These are phyloP conservation scores for Phytopythium delawarense DNA, from an alignment of 352 stramenopile genomes.

Conservation along the genomic window DNA sequence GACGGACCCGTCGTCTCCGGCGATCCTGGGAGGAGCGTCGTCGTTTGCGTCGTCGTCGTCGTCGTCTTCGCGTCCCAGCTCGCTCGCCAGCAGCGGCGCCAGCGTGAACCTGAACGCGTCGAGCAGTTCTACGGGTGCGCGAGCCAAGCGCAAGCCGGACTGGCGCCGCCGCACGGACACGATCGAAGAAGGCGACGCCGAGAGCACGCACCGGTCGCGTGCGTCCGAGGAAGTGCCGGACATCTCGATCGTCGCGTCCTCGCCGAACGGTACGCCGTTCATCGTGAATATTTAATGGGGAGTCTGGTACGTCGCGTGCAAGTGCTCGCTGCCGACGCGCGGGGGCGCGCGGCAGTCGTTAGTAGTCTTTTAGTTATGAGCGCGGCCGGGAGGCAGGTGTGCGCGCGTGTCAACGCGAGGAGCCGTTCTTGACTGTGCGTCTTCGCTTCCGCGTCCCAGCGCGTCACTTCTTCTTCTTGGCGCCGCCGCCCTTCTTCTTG, in stretches of 20 bases:
- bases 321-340: background rate
- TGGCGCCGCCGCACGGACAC: conserved; percentile 35
- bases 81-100: conserved; percentile 16
- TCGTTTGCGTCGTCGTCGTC: conserved; percentile 14
- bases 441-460: no score
- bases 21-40: conserved; percentile 14
- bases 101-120: conserved; percentile 12
- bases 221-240: background rate
- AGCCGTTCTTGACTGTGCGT: background rate
- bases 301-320: background rate
- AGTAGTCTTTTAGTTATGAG: conserved; percentile 3
- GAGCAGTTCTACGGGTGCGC: conserved; percentile 13
- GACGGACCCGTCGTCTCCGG: conserved; percentile 26
- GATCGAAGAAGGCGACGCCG: conserved; percentile 22
- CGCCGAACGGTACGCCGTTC: conserved; percentile 45
- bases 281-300: conserved; percentile 54
- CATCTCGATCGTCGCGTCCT: conserved; percentile 38
- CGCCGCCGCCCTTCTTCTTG: conserved; percentile 63
- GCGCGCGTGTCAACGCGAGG: background rate
- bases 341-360: background rate
- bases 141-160: conserved; percentile 27
- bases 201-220: conserved; percentile 4
- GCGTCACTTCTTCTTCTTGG: conserved; percentile 55
- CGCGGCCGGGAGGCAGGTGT: background rate
- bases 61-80: conserved; percentile 21